Percentiles rank a stretch among this genome's conserved stretches.
phyloP scores from a whole-genome alignment of 768 basidiomycete species.

The Leccinum fibrillosum region DNA sequence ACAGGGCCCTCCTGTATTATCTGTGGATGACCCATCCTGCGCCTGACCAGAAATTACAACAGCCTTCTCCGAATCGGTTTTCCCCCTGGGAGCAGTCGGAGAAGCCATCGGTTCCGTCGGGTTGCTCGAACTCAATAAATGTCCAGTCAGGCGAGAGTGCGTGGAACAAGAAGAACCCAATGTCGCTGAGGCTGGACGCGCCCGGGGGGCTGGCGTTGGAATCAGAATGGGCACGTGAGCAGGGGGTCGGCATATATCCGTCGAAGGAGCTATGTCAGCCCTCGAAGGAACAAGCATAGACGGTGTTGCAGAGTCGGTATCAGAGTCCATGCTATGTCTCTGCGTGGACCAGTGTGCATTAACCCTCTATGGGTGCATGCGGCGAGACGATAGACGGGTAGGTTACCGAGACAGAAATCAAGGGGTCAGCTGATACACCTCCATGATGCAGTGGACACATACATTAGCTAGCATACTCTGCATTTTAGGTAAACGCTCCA shows the following conservation, averaged over 20 bases:
- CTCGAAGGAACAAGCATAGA: background rate
- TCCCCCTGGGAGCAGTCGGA: background rate
- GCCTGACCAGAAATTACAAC: background rate
- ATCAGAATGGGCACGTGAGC: background rate
- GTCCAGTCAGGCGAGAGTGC: constrained; percentile 3
- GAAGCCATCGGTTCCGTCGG: constrained; percentile 3
- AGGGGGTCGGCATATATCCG: background rate
- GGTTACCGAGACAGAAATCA: background rate
- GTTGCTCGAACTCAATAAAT: background rate
- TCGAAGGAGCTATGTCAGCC: constrained; percentile 4
- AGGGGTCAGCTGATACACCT: background rate
- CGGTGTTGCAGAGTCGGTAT: background rate
- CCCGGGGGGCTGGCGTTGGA: background rate
- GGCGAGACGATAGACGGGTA: no score
- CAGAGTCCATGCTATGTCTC: background rate
- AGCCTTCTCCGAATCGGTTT: no score
- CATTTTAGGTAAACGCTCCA: constrained; percentile 6
- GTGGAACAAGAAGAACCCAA: background rate
- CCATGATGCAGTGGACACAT: constrained; percentile 1
- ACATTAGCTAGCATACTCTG: constrained; percentile 18
- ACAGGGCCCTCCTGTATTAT: background rate
- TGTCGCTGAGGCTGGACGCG: background rate
- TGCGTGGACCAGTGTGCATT: background rate
- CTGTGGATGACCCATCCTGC: background rate
- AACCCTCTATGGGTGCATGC: background rate